Base-by-base conservation (phyloP, 176 grass and related monocot genomes). In the Hyparrhenia diplandra region DNA sequence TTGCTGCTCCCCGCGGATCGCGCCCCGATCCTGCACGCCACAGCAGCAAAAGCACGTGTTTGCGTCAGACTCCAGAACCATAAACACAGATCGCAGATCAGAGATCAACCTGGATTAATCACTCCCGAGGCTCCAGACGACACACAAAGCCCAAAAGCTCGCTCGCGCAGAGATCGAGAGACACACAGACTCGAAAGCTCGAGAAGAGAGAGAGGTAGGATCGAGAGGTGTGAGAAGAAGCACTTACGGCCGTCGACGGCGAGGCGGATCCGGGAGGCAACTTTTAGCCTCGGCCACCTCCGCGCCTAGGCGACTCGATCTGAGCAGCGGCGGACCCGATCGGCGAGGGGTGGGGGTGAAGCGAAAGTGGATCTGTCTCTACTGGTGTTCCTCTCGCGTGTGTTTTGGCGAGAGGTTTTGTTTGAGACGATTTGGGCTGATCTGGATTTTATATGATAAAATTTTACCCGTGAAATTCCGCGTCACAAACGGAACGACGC, bases 1-100 rank as follows among this genome's bases (percentile, higher is more conserved):
- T 93, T 83, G 85, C 82, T 55, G 18, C 64, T 36, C 37, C 73
- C 76, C 77, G 64, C 69, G 69, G 76, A 89, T 75, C 76, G 82
- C 86, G 75, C 75, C 86, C 47, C 81, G 81, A 84, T 84, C 69
- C 86, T 88, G 81, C 81, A 68, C 47, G 37, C 36, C 31, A 21
- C 47, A 35, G 28, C 30, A 14, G 5, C 10, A 43, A 17, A 20
- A 27, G 1, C 3, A 31, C 31, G 31, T 4, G 29, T 32, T 32
- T 32, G 2, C 31, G 31, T 32, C 31, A 32, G 31, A 32, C 21
- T 0, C 35, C 20, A 74, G 67, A 20, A 7, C 23, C 5, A 31
- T 2, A 28, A 28, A 1, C 34, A 4, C 51, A 71, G 51, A 81
- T 81, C 65, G 24, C 24, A 64, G 80, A 83, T 79, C 86, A 83